Conservation (phyloP, 2,329 filamentous ascomycete species). For the Fusarium neocosmosporiellum region DNA sequence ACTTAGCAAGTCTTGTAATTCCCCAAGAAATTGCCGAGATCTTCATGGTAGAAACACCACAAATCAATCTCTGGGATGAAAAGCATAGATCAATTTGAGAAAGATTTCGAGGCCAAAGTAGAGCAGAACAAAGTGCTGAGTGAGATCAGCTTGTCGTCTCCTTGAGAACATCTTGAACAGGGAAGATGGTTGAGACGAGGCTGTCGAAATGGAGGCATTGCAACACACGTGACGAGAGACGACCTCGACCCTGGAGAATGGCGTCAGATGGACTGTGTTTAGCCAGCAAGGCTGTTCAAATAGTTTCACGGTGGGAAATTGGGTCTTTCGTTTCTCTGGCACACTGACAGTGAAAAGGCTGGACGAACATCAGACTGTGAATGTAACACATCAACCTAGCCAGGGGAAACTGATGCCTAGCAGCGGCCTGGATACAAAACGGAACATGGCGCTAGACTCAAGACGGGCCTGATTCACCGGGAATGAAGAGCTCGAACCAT, state of each 20-base stretch:
- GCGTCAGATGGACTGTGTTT: slow-evolving; percentile 27
- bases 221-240: not conserved
- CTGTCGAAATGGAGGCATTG: not conserved
- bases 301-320: slow-evolving; percentile 12
- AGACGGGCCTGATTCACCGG: slow-evolving; percentile 24
- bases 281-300: slow-evolving; percentile 1
- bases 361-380: not conserved
- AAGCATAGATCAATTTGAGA: not conserved
- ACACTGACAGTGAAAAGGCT: not conserved
- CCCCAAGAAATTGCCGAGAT: not conserved
- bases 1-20: not conserved
- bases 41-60: not conserved
- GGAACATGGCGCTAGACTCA: slow-evolving; percentile 22
- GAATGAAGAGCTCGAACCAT: slow-evolving; percentile 35
- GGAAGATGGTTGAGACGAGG: not conserved
- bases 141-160: not conserved
- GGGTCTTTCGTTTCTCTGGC: not conserved
- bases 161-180: not conserved
- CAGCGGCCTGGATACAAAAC: slow-evolving; percentile 9
- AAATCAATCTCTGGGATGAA: not conserved
- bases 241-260: slow-evolving; percentile 17
- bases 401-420: slow-evolving; percentile 25
- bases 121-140: not conserved
- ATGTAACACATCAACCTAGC: not conserved
- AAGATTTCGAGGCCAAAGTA: not conserved